Conservation (phyloP, 352 stramenopile genomes). For the Phytophthora citrophthora region DNA sequence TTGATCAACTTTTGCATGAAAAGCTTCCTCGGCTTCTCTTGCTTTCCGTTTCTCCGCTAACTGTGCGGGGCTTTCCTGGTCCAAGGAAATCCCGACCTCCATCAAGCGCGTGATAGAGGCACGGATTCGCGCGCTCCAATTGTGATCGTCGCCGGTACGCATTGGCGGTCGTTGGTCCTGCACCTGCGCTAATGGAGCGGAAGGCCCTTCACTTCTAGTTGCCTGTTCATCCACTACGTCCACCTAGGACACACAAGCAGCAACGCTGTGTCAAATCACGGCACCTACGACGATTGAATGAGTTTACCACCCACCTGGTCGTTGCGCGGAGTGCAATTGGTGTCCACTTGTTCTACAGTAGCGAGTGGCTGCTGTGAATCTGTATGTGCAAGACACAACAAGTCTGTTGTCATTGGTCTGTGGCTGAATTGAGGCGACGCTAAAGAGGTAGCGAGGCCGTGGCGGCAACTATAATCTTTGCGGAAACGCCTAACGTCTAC, state of each 20-base stretch:
- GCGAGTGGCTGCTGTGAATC: conserved; percentile 5
- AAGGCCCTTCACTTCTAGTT: background rate
- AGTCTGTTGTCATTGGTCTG: conserved; percentile 16
- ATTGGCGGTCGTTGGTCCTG: background rate
- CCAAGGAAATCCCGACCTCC: conserved; percentile 30
- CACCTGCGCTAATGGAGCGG: background rate
- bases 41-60: conserved; percentile 26
- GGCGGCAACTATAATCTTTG: background rate
- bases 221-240: background rate
- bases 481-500: too few relatives aligned
- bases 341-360: background rate
- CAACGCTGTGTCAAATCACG: conserved; percentile 9
- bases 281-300: background rate
- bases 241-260: background rate
- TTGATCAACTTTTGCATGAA: conserved; percentile 28
- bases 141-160: conserved; percentile 5
- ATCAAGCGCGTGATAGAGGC: conserved; percentile 39
- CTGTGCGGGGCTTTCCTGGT: conserved; percentile 36
- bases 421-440: background rate
- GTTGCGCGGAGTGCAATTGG: background rate
- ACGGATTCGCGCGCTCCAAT: conserved; percentile 31
- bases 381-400: conserved; percentile 10
- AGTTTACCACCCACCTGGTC: conserved; percentile 8
- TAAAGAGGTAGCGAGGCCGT: background rate
- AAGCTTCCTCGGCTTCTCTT: conserved; percentile 41